Base-by-base conservation (phyloP, 1,284 basidiomycete species). In the Moesziomyces sp. region DNA sequence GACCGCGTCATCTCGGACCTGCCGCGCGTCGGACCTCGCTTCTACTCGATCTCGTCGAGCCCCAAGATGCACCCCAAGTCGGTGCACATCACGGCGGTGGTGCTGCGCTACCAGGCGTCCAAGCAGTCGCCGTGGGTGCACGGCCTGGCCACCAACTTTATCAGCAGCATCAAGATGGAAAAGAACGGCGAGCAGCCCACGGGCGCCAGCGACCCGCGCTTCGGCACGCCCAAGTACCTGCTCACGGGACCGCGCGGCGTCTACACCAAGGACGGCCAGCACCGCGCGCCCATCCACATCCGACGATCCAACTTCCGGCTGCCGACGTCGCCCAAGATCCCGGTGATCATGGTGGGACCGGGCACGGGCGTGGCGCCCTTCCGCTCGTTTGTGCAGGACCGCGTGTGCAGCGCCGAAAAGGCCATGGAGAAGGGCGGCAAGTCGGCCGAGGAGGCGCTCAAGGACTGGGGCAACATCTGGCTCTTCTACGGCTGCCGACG, bases 321-420 rank as follows among this genome's bases (percentile, higher is more conserved):
- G 62, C 96, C 96, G 6, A 98, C 96, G 16, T 94, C 93, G 84
- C 96, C 96, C 55, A 97, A 97, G 88, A 95, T 93, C 66, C 96
- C 96, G 3, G 91, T 99, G 61, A 94, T 99, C 85, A 98, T 99
- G 96, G 90, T 99, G 83, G 96, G 96, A 56, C 96, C 96, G 62
- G 96, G 96, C 59, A 98, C 95, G 67, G 94, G 95, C 58, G 94
- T 99, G 55, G 96, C 96, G 38, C 96, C 96, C 18, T 99, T 99
- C 93, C 92, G 96, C 66, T 94, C 94, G 1, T 99, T 99, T 84
- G 89, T 99, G 8, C 97, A 99, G 86, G 96, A 99, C 85, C 93
- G 96, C 77, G 91, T 99, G 38, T 94, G 94, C 13, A 90, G 97
- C 46, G 96, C 95, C 16, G 91, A 93, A 71, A 93, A 93, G 79